Base-by-base conservation (phyloP, 805 yeast genomes). In the Saturnispora serradocipensis region DNA sequence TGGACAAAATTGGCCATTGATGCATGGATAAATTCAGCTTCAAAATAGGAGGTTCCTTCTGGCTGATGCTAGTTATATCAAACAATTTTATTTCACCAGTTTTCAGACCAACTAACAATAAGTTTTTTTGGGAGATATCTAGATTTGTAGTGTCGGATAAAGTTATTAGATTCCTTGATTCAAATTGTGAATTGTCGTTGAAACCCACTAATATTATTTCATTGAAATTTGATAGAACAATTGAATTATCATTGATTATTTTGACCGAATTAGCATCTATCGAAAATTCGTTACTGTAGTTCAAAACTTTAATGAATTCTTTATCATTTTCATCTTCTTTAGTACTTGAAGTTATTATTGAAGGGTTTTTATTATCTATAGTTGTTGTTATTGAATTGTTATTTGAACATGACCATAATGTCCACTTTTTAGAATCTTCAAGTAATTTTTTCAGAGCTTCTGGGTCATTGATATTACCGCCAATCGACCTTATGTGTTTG, bases 31-130 rank as follows among this genome's bases (percentile, higher is more conserved):
- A 65, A 1, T 77, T 75, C 48, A 80, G 82, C 53, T 77, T 71
- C 38, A 88, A 69, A 30, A 76, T 74, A 5, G 47, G 47, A 11
- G 20, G 42, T 20, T 18, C 42, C 20, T 9, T 9, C 5, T 20
- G 18, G n/a, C 16, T 24, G n/a, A 20, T 16, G 16, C 22, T 28
- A 6, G 44, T 22, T 40, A 45, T 45, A 10, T 82, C 76, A 95
- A 96, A 89, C n/a, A 86, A 70, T 51, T 91, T 69, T 8, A 89
- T 59, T 58, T 85, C 91, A 13, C 96, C 96, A 59, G 75, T 75
- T 50, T 75, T 78, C 2, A 24, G 28, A 4, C 47, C 47, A 15
- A 30, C 16, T 20, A 45, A 32, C 9, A 45, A 11, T 10, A 22
- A 20, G 11, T 30, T 20, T 8, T 24, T 16, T 11, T 38, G 42